Conservation (phyloP, 2,329 filamentous ascomycete species). For the Pseudopithomyces maydicus region DNA sequence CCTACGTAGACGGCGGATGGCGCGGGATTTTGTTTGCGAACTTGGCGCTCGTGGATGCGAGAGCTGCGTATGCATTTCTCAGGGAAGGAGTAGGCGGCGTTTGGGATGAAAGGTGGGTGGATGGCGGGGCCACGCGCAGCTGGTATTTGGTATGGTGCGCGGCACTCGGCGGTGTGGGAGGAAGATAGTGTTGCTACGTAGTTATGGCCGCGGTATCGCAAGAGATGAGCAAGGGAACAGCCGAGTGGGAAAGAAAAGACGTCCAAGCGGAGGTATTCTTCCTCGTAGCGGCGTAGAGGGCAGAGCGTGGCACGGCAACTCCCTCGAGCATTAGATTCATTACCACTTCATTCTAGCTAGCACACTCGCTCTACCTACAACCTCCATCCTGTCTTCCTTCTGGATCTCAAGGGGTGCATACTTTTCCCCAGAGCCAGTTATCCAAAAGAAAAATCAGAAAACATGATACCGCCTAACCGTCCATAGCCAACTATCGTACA, state of each 20-base stretch:
- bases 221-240: neutral
- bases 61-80: constrained; percentile 76
- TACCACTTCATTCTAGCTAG: no score
- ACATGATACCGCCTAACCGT: no score
- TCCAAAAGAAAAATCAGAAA: no score
- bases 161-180: constrained; percentile 22
- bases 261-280: no score
- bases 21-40: constrained; percentile 84
- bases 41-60: constrained; percentile 75
- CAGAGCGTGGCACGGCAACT: no score
- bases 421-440: neutral
- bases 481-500: neutral
- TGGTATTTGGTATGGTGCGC: constrained; percentile 43
- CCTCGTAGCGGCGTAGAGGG: no score
- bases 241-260: neutral
- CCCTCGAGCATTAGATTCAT: no score
- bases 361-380: no score
- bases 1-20: constrained; percentile 73
- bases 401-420: no score
- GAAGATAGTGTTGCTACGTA: no score
- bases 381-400: no score
- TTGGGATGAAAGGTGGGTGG: constrained; percentile 67
- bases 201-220: neutral
- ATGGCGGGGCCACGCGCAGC: constrained; percentile 69
- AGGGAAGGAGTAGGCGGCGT: constrained; percentile 62